Percentiles rank a stretch among this genome's conserved stretches.
These are phyloP conservation scores for Amborella trichopoda DNA, from an alignment of 164 flowering plant species.

Conservation along the genomic window DNA sequence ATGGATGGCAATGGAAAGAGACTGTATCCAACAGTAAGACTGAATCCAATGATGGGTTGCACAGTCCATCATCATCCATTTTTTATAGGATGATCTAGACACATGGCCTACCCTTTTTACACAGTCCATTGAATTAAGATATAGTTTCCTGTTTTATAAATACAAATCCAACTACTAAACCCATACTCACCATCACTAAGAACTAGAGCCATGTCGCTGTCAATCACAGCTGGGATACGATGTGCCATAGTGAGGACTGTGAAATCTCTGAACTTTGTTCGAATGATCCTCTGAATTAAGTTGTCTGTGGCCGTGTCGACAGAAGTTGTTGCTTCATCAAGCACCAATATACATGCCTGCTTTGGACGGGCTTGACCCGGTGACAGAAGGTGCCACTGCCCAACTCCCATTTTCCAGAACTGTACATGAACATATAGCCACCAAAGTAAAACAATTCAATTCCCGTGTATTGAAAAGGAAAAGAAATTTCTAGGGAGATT, in stretches of 20 bases:
- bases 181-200: slow-evolving; percentile 80
- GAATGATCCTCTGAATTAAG: slow-evolving; percentile 82
- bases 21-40: too few relatives aligned
- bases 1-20: too few relatives aligned
- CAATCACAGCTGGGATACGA: slow-evolving; percentile 94
- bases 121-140: too few relatives aligned
- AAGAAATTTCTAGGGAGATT: too few relatives aligned
- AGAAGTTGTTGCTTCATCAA: slow-evolving; percentile 97
- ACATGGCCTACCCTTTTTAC: too few relatives aligned
- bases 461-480: too few relatives aligned
- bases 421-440: slow-evolving; percentile 17
- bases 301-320: slow-evolving; percentile 96
- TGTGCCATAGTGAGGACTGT: slow-evolving; percentile 97
- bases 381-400: slow-evolving; percentile 92
- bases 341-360: slow-evolving; percentile 83
- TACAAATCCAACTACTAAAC: too few relatives aligned
- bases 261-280: slow-evolving; percentile 77
- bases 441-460: slow-evolving; percentile 4
- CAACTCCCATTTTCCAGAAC: slow-evolving; percentile 98
- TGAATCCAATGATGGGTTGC: too few relatives aligned
- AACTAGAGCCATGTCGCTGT: slow-evolving; percentile 91
- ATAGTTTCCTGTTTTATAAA: too few relatives aligned
- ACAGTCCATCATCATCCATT: too few relatives aligned
- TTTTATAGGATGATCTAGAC: too few relatives aligned
- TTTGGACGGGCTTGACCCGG: slow-evolving; percentile 85